Evolutionary conservation across 768 basidiomycete species (phyloP).

Genomic region (Symmetrospora coprosmae): DNA sequence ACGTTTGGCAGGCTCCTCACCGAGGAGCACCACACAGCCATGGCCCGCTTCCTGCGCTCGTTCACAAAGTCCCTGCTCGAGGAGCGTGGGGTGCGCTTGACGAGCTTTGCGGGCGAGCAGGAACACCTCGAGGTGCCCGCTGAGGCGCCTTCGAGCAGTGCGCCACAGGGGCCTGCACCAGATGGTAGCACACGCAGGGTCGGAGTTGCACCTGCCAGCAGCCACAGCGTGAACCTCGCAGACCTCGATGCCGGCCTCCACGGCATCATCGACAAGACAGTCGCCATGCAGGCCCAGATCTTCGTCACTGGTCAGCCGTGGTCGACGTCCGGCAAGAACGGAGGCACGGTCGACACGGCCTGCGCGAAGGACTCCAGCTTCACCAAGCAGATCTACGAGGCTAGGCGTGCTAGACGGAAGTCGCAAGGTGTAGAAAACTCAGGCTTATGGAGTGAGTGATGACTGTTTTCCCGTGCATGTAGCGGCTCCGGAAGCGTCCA

Average conservation of each 20-base stretch:
- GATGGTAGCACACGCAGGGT: slow-evolving; percentile 8
- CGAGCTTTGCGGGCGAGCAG: slow-evolving; percentile 41
- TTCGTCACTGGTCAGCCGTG: slow-evolving; percentile 45
- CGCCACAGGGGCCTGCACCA: background rate
- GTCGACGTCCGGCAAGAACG: slow-evolving; percentile 43
- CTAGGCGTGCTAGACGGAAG: slow-evolving; percentile 36
- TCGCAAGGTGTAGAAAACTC: slow-evolving; percentile 17
- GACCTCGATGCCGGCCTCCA: slow-evolving; percentile 43
- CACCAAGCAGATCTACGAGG: slow-evolving; percentile 45
- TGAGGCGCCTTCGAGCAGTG: background rate
- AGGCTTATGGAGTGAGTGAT: slow-evolving; percentile 4
- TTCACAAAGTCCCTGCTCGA: slow-evolving; percentile 41
- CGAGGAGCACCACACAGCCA: slow-evolving; percentile 42
- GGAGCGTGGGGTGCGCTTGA: slow-evolving; percentile 41
- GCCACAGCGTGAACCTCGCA: slow-evolving; percentile 24
- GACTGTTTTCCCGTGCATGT: background rate
- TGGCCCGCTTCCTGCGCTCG: slow-evolving; percentile 41
- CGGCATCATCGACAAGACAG: slow-evolving; percentile 49
- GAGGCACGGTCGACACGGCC: slow-evolving; percentile 28
- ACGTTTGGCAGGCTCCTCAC: slow-evolving; percentile 43
- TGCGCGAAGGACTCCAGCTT: slow-evolving; percentile 42
- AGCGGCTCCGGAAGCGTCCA: no score
- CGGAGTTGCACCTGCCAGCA: background rate
- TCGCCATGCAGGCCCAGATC: slow-evolving; percentile 43
- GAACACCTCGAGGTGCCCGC: slow-evolving; percentile 26